phyloP scores from a whole-genome alignment of 78 protist species.

The Pigoraptor vietnamica region DNA sequence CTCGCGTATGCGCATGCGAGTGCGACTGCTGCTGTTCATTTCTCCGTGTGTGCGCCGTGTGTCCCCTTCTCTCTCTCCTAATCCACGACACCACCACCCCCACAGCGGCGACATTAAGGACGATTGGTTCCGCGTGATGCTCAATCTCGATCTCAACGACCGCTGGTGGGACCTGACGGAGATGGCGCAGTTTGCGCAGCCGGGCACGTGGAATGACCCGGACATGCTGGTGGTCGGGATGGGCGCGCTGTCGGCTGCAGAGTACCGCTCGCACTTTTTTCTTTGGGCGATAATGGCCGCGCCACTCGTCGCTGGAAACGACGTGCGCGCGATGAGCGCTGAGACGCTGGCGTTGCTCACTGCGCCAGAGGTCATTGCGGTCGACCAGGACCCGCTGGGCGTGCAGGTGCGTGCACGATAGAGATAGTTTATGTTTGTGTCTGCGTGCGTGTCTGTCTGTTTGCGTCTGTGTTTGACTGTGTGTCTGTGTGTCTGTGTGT shows the following conservation, averaged over 20 bases:
- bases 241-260: constrained; percentile 27
- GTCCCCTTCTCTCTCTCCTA: not conserved
- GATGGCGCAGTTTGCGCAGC: constrained; percentile 20
- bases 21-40: too few species aligned
- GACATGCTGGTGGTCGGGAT: constrained; percentile 55
- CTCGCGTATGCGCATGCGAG: too few species aligned
- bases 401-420: too few species aligned
- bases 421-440: too few species aligned
- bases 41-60: too few species aligned
- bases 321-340: constrained; percentile 24
- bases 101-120: constrained; percentile 38
- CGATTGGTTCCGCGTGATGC: constrained; percentile 37
- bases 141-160: constrained; percentile 10
- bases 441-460: too few species aligned
- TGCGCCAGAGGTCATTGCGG: constrained; percentile 48
- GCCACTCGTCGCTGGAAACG: constrained; percentile 60
- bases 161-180: not conserved
- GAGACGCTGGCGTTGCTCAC: constrained; percentile 35
- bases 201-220: constrained; percentile 63
- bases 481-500: too few species aligned
- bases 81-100: not conserved
- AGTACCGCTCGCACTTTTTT: constrained; percentile 52
- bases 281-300: constrained; percentile 61
- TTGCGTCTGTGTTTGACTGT: too few species aligned
- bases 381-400: constrained; percentile 68